These are phyloP conservation scores for Talaromyces sp. DNA, from an alignment of 2,329 filamentous ascomycete species.

Conservation along the genomic window DNA sequence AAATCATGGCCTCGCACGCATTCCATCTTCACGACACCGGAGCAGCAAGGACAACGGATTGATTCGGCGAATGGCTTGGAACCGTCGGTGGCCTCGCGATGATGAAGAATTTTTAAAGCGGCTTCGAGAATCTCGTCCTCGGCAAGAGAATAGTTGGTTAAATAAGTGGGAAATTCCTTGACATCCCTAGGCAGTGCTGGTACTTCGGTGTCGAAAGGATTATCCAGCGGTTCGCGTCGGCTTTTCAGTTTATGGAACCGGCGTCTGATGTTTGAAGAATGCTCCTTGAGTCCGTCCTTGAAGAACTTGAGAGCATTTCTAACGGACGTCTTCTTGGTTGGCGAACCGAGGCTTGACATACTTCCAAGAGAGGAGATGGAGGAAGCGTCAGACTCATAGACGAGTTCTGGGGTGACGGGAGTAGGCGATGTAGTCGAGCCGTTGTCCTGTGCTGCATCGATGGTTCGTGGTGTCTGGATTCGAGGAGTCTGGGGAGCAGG, in stretches of 20 bases:
- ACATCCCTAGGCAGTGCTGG: not conserved
- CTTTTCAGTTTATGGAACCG: not conserved
- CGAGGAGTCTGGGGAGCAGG: not conserved
- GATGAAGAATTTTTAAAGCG: conserved; percentile 5
- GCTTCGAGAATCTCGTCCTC: conserved; percentile 14
- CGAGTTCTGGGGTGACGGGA: not conserved
- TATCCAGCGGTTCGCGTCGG: not conserved
- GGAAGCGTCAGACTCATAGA: not conserved
- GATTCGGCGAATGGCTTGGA: not conserved
- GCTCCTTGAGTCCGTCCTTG: not conserved
- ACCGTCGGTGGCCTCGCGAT: conserved; percentile 1
- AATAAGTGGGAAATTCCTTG: not conserved
- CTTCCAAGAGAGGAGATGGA: not conserved
- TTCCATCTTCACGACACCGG: conserved; percentile 1
- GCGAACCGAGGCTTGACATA: not conserved
- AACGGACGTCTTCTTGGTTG: conserved; percentile 2
- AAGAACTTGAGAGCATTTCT: not conserved
- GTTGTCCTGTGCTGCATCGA: conserved; percentile 6
- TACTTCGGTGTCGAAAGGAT: not conserved
- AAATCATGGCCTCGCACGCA: conserved; percentile 12
- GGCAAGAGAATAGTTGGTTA: conserved; percentile 6
- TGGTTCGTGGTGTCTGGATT: not conserved
- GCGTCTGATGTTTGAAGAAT: not conserved
- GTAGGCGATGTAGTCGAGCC: not conserved
- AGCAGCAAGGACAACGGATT: conserved; percentile 15